Percentiles rank a stretch among this genome's conserved stretches.
Conservation (phyloP, 805 yeast species). For the Pichia nakasei region DNA sequence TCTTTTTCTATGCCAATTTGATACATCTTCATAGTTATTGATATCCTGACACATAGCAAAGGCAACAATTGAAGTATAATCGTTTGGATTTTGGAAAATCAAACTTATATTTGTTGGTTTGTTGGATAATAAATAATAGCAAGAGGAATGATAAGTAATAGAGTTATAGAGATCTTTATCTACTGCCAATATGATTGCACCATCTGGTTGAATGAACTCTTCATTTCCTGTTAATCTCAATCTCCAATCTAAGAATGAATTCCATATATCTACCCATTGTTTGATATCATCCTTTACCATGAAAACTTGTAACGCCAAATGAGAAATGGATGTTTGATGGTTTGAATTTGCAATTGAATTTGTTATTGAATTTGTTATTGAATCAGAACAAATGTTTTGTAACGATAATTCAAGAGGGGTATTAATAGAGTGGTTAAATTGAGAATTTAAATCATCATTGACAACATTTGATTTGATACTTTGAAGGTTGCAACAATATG, state of each 20-base stretch:
- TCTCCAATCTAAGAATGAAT: slow-evolving; percentile 5
- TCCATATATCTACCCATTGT: slow-evolving; percentile 35
- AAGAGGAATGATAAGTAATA: slow-evolving; percentile 5
- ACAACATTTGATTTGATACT: neutral
- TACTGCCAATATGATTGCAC: slow-evolving; percentile 6
- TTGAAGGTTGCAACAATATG: slow-evolving; percentile 4
- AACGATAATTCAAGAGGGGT: neutral
- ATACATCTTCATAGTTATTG: slow-evolving; percentile 21
- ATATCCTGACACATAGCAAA: slow-evolving; percentile 6
- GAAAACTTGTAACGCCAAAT: slow-evolving; percentile 1
- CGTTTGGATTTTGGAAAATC: slow-evolving; percentile 6
- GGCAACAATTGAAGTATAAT: slow-evolving; percentile 7
- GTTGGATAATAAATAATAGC: slow-evolving; percentile 3
- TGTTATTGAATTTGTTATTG: neutral
- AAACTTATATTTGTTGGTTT: slow-evolving; percentile 5
- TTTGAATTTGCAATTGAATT: neutral
- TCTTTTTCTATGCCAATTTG: slow-evolving; percentile 30
- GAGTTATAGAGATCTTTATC: slow-evolving; percentile 5
- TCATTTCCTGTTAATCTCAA: slow-evolving; percentile 1
- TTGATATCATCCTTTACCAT: slow-evolving; percentile 24
- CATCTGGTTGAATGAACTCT: slow-evolving; percentile 5
- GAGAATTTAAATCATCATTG: neutral
- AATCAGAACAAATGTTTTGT: neutral
- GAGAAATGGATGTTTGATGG: slow-evolving; percentile 1
- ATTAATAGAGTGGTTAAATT: no score